Evolutionary conservation across 179 eudicot species (phyloP).

Genomic region (Dionaea muscipula): DNA sequence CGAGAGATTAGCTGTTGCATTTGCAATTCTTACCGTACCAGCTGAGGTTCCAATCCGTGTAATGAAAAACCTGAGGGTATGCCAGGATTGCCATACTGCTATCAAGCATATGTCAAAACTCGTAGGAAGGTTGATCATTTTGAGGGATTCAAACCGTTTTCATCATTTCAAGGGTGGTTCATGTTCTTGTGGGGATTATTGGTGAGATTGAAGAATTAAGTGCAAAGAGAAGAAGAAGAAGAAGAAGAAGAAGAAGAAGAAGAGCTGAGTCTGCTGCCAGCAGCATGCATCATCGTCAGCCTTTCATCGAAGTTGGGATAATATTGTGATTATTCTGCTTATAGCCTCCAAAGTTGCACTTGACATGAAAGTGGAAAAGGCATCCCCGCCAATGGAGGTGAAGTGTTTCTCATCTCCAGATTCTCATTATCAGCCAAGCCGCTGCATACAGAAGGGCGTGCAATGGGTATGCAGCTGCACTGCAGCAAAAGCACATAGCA

Average conservation of each 20-base stretch:
- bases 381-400: too few species aligned
- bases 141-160: constrained; percentile 68
- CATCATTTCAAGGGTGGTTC: constrained; percentile 58
- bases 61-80: constrained; percentile 59
- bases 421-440: too few species aligned
- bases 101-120: constrained; percentile 57
- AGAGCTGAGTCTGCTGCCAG: background rate
- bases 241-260: background rate
- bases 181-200: constrained; percentile 76
- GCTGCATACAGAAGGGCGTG: too few species aligned
- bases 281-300: too few species aligned
- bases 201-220: constrained; percentile 25
- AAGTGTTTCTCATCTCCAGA: too few species aligned
- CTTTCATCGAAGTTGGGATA: too few species aligned
- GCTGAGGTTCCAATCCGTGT: constrained; percentile 59
- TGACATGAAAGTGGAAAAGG: too few species aligned
- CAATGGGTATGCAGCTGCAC: too few species aligned
- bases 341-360: too few species aligned
- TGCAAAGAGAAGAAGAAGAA: background rate
- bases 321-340: too few species aligned
- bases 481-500: too few species aligned
- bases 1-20: constrained; percentile 64
- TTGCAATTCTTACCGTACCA: constrained; percentile 45
- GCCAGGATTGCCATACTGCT: constrained; percentile 65
- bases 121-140: constrained; percentile 47